A percentile compares a stretch with the other conserved stretches of the same genome.
Evolutionary conservation across 2,329 filamentous ascomycete genomes (phyloP).

Genomic region (Talaromyces sp.): DNA sequence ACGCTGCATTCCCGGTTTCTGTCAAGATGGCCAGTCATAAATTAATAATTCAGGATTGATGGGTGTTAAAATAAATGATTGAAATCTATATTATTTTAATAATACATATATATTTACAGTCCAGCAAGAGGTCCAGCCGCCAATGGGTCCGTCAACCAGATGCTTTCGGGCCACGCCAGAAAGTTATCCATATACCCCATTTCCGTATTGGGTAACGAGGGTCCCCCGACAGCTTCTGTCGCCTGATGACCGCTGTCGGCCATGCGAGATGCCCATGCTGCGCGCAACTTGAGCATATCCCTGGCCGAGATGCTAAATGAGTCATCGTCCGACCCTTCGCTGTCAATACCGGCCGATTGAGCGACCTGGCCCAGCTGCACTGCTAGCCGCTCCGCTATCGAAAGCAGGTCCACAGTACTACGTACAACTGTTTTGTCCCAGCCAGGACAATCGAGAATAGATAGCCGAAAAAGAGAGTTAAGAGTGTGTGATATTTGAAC

Average conservation of each 20-base stretch:
- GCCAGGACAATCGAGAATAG: slow-evolving; percentile 34
- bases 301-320: background rate
- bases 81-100: background rate
- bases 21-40: no score
- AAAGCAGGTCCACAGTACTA: slow-evolving; percentile 31
- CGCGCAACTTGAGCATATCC: background rate
- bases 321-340: slow-evolving; percentile 1
- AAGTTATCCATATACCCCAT: slow-evolving; percentile 6
- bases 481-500: slow-evolving; percentile 34
- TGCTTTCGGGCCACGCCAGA: slow-evolving; percentile 2
- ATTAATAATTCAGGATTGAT: no score
- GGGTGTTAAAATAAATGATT: background rate
- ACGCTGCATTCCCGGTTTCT: no score
- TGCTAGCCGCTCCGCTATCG: slow-evolving; percentile 27
- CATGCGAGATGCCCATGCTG: background rate
- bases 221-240: background rate
- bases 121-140: background rate
- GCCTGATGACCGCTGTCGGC: background rate
- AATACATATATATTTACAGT: background rate
- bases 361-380: slow-evolving; percentile 12
- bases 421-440: slow-evolving; percentile 39
- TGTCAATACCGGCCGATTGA: slow-evolving; percentile 3
- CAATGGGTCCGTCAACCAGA: slow-evolving; percentile 1
- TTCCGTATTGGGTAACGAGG: background rate
- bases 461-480: slow-evolving; percentile 36